Evolutionary conservation across 352 stramenopile genomes (phyloP).

Genomic region (Thalassiosira exigua): DNA sequence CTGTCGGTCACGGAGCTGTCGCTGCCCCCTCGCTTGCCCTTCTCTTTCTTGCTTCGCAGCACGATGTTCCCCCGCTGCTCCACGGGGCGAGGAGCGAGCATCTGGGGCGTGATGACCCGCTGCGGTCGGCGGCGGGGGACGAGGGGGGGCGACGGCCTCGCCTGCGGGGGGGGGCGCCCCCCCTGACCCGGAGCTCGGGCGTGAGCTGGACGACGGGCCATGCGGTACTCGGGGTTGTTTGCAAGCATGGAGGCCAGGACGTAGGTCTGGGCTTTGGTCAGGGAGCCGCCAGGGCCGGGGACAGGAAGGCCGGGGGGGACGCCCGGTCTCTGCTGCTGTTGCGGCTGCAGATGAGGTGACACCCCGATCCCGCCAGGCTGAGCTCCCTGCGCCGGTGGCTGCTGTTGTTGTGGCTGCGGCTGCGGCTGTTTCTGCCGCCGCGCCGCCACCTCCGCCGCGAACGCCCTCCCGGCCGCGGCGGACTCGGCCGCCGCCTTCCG

Average conservation of each 20-base stretch:
- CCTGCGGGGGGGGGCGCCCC: background rate
- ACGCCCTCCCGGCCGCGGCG: no score
- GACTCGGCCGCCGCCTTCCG: no score
- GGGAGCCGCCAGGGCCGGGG: background rate
- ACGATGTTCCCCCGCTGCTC: background rate
- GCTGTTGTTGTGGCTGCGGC: no score
- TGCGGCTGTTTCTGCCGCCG: no score
- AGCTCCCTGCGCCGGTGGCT: no score
- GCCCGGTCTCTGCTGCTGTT: background rate
- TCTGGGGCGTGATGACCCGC: background rate
- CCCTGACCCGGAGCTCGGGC: background rate
- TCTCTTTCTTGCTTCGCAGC: background rate
- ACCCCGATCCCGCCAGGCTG: no score
- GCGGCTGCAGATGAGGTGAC: no score
- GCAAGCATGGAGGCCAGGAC: background rate
- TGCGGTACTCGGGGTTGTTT: background rate
- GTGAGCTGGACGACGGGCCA: background rate
- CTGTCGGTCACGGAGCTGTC: background rate
- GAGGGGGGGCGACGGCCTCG: background rate
- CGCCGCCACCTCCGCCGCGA: no score
- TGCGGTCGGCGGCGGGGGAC: background rate
- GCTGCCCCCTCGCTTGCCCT: background rate
- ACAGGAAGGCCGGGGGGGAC: no score
- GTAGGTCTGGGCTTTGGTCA: background rate
- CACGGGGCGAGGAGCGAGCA: background rate